Base-by-base conservation (phyloP, 2,329 filamentous ascomycete genomes). In the Alternaria infectoria region DNA sequence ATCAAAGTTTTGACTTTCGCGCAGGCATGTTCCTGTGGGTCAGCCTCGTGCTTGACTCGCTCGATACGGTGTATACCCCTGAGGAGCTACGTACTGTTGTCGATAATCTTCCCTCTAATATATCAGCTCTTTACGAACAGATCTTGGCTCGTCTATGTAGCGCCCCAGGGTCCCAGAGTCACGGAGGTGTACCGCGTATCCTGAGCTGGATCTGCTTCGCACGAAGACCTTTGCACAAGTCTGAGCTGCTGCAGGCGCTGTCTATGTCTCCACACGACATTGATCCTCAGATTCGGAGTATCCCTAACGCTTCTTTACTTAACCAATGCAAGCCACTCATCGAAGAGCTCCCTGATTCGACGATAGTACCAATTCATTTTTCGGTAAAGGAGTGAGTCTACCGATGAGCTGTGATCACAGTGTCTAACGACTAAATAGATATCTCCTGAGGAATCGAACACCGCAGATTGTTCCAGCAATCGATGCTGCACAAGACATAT, bases 1-100 rank as follows among this genome's bases (percentile, higher is more conserved):
- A n/a, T 1, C 8, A 6, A 1, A 15, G 0, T 5, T 36, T 4
- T 36, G n/a, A 36, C 30, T 3, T 7, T 36, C 30, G n/a, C 0
- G 15, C 30, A 36, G 30, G 30, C 4, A 36, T 36, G 30, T 36
- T 36, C 7, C 5, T 36, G 6, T 36, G 30, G 30, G 30, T 36
- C 13, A 36, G 7, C 30, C 30, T 36, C 13, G 30, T 36, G 30
- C 30, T 36, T 13, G 3, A 36, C 15, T 36, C 30, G n/a, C 30
- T 36, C 13, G 7, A 36, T 8, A 36, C 30, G 30, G 30, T 36
- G 4, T 36, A 36, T 36, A 36, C 3, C 30, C 30, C 30, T n/a
- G 30, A 36, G 30, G 30, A 8, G 5, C 30, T 36, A 2, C 30
- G 30, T 36, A 36, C 30, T 4, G 9, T 36, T 13, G 30, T 36